Base-by-base conservation (phyloP, 1,284 basidiomycete species). In the Farysia itapuensis region DNA sequence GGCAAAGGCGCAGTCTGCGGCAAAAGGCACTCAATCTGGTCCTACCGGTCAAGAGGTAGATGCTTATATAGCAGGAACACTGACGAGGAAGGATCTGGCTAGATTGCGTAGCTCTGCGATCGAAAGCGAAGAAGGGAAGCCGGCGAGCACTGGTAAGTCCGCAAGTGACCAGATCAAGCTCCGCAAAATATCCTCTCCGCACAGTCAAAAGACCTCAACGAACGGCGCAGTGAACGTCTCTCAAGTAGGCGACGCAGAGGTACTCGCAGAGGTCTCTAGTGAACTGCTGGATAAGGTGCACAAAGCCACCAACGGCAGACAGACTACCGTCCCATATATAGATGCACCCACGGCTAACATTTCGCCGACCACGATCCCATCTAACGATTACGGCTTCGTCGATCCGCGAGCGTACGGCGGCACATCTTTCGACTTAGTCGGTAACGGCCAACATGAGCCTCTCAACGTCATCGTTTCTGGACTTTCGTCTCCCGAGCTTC, bases 381-480 rank as follows among this genome's bases (percentile, higher is more conserved):
- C 25, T n/a, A 49, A 50, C 40, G 48, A 50, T n/a, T 46, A 54
- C 31, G 51, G 60, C 23, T 69, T 60, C 36, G 43, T 58, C 25
- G 65, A 70, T 35, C 65, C 67, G 9, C 49, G 58, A 14, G 9
- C 42, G 12, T 70, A 68, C 42, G 43, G 49, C n/a, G 67, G 67
- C 7, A 65, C 46, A 0, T 53, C 39, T 3, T 47, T 70, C 39
- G 64, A 70, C 39, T 43, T 57, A 2, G 54, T 48, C 35, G 48
- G 48, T 9, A 35, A 54, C 19, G 67, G 65, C 3, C 26, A 51
- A 18, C 65, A 64, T 31, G 74, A 74, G 47, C 74, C 74, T 1
- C 39, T 74, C 36, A 75, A 75, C 44, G 44, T 70, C 35, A 72
- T 75, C 39, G 43, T 75, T 34, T 67, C 64, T 5, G 50, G 59